A percentile compares a stretch with the other conserved stretches of the same genome.
These are phyloP conservation scores for Cubamyces sp. DNA, from an alignment of 768 basidiomycete genomes.

Conservation along the genomic window DNA sequence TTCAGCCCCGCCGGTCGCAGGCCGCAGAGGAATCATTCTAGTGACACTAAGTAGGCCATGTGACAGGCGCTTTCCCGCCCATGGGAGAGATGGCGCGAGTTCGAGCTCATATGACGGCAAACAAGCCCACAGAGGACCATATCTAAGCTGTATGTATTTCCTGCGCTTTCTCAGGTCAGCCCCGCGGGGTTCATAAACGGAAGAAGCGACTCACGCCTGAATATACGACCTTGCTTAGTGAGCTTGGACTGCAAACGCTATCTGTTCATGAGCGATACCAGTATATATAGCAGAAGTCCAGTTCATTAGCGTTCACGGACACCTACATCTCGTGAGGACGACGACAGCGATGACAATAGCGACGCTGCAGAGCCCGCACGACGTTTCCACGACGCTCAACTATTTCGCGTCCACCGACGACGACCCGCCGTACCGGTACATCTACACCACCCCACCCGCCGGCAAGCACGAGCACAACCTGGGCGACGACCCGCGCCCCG, in stretches of 20 bases:
- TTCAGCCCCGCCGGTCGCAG: too few relatives aligned
- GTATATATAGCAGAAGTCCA: neutral
- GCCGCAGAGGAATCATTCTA: neutral
- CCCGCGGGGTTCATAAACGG: too few relatives aligned
- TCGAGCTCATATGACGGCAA: constrained; percentile 6
- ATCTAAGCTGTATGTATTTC: neutral
- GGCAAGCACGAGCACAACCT: constrained; percentile 36
- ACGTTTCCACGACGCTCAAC: constrained; percentile 44
- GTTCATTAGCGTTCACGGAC: neutral
- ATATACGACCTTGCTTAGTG: constrained; percentile 16
- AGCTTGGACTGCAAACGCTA: neutral
- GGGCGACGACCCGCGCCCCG: constrained; percentile 31
- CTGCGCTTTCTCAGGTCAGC: neutral
- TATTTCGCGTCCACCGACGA: constrained; percentile 36
- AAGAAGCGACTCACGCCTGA: neutral
- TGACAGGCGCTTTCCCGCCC: constrained; percentile 6
- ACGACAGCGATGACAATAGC: constrained; percentile 26
- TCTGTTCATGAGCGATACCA: neutral
- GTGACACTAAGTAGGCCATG: constrained; percentile 2
- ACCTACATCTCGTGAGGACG: neutral
- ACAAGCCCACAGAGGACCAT: neutral
- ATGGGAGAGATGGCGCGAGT: constrained; percentile 17
- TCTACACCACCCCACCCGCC: constrained; percentile 29
- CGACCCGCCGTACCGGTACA: constrained; percentile 42
- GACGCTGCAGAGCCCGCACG: constrained; percentile 36